These are phyloP conservation scores for Paramecium octaurelia DNA, from an alignment of 73 alveolate species.

Conservation along the genomic window DNA sequence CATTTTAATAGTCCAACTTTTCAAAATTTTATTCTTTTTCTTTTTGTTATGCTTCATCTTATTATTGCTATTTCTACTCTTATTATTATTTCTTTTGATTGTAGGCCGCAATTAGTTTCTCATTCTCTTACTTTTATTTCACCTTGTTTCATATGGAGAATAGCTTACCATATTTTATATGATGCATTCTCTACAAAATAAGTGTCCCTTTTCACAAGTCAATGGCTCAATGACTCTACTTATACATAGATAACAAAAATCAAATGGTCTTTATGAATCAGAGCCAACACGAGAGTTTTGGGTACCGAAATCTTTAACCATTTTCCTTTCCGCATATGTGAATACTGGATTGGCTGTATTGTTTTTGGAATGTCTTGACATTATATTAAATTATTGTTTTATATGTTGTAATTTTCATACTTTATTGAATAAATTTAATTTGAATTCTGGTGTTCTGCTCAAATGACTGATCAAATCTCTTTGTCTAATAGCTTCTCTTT, in stretches of 20 bases:
- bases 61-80: not conserved
- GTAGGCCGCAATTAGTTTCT: constrained; percentile 64
- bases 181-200: constrained; percentile 88
- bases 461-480: constrained; percentile 9
- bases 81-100: constrained; percentile 39
- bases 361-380: constrained; percentile 92
- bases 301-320: constrained; percentile 88
- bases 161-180: constrained; percentile 72
- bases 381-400: constrained; percentile 40
- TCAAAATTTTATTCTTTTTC: constrained; percentile 56
- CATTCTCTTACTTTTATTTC: constrained; percentile 70
- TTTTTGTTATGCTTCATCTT: constrained; percentile 56
- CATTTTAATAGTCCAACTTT: constrained; percentile 33
- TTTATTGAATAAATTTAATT: not conserved
- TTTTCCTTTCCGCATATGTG: constrained; percentile 89
- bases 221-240: constrained; percentile 81
- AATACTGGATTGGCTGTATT: constrained; percentile 85
- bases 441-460: constrained; percentile 22
- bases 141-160: constrained; percentile 45
- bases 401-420: not conserved
- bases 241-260: constrained; percentile 82
- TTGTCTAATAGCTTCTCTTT: not conserved
- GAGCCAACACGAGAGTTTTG: constrained; percentile 81
- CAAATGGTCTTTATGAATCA: constrained; percentile 85
- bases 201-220: constrained; percentile 86